phyloP scores from a whole-genome alignment of 1,284 basidiomycete genomes.

The Malassezia brasiliensis region DNA sequence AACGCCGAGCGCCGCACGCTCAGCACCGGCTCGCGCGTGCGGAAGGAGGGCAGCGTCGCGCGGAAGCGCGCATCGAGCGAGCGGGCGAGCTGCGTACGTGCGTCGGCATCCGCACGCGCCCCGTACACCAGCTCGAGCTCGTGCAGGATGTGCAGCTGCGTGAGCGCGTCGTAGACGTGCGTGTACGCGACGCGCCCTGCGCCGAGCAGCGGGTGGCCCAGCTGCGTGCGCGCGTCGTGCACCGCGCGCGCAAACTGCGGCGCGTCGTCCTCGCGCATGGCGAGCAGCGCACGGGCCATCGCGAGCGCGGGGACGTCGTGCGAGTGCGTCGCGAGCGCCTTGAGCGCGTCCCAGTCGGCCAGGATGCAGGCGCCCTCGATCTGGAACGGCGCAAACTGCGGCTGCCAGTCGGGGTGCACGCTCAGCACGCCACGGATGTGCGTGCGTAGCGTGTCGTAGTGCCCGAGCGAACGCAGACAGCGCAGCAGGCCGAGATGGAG shows the following conservation, averaged over 20 bases:
- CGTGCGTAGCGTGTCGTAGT: slow-evolving; percentile 92
- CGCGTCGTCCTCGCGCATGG: slow-evolving; percentile 58
- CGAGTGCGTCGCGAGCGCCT: slow-evolving; percentile 47
- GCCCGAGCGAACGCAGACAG: slow-evolving; percentile 86
- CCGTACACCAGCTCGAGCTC: slow-evolving; percentile 66
- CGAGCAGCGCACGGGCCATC: slow-evolving; percentile 71
- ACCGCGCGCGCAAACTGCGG: slow-evolving; percentile 51
- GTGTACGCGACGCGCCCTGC: slow-evolving; percentile 66
- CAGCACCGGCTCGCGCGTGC: slow-evolving; percentile 78
- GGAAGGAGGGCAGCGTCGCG: slow-evolving; percentile 77
- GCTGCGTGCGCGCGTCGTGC: slow-evolving; percentile 60
- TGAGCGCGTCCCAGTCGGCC: slow-evolving; percentile 68
- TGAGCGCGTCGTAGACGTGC: slow-evolving; percentile 72
- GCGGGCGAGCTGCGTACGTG: slow-evolving; percentile 18
- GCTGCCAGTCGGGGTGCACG: slow-evolving; percentile 73
- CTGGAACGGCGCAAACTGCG: slow-evolving; percentile 68
- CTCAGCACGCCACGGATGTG: slow-evolving; percentile 87
- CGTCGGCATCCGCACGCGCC: slow-evolving; percentile 13
- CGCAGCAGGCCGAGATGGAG: slow-evolving; percentile 81
- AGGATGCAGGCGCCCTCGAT: slow-evolving; percentile 93
- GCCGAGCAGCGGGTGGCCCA: slow-evolving; percentile 73
- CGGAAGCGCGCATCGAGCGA: slow-evolving; percentile 61
- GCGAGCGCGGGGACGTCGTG: slow-evolving; percentile 61
- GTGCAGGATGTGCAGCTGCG: slow-evolving; percentile 77
- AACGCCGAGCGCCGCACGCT: slow-evolving; percentile 83